Conservation (phyloP, 2,329 filamentous ascomycete genomes). For the Calonectria naviculata region DNA sequence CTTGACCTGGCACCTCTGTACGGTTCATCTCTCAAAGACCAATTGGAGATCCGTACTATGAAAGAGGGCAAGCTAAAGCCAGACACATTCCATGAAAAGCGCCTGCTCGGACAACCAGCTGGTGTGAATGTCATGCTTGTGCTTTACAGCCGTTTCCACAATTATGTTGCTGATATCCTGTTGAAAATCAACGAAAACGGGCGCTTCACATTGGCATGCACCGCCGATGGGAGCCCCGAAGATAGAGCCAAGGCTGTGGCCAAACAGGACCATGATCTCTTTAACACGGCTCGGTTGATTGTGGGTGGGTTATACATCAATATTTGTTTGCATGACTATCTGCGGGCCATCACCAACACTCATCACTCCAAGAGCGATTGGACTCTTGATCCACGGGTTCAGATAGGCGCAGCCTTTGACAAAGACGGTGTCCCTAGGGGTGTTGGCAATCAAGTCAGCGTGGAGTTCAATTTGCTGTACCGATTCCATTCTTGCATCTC, state of each 20-base stretch:
- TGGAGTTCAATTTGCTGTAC: conserved; percentile 76
- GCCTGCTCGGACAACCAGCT: conserved; percentile 73
- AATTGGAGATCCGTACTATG: conserved; percentile 71
- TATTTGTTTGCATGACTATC: conserved; percentile 69
- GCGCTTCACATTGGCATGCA: conserved; percentile 57
- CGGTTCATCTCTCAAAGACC: conserved; percentile 72
- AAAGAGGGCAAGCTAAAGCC: conserved; percentile 77
- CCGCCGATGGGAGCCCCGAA: conserved; percentile 25
- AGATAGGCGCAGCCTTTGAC: conserved; percentile 57
- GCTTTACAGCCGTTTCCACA: conserved; percentile 78
- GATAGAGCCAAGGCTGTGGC: conserved; percentile 48
- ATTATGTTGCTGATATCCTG: conserved; percentile 72
- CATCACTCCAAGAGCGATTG: conserved; percentile 69
- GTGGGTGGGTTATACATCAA: conserved; percentile 66
- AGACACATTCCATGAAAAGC: conserved; percentile 75
- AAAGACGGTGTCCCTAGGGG: conserved; percentile 62
- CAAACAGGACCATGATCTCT: conserved; percentile 63
- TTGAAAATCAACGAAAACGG: conserved; percentile 74
- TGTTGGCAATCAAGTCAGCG: conserved; percentile 74
- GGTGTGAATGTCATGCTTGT: conserved; percentile 76
- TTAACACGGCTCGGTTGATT: conserved; percentile 66
- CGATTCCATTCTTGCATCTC: conserved; percentile 73
- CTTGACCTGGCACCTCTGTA: conserved; percentile 80
- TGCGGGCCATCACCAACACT: conserved; percentile 69
- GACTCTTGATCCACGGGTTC: conserved; percentile 72